A percentile compares a stretch with the other conserved stretches of the same genome.
Conservation (phyloP, 225 moss, liverwort and hornwort genomes). For the Marchantia paleacea region DNA sequence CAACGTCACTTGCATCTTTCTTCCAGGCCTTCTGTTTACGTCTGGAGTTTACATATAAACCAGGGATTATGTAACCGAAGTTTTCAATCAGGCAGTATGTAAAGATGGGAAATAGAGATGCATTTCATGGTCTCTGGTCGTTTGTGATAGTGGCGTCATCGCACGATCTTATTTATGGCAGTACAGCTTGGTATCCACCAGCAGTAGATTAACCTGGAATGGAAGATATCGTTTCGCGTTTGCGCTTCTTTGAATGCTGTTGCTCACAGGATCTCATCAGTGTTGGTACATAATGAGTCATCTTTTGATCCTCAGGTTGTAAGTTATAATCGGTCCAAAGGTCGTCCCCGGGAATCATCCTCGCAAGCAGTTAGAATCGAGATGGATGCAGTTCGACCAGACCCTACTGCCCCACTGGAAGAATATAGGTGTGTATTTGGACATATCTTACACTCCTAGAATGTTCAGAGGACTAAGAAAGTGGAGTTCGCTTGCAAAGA, state of each 20-base stretch:
- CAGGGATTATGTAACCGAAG: background rate
- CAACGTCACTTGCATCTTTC: background rate
- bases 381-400: constrained; percentile 96
- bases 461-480: background rate
- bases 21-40: background rate
- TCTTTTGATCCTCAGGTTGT: constrained; percentile 50
- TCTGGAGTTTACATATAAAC: background rate
- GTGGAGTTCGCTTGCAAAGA: background rate
- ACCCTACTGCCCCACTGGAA: constrained; percentile 77
- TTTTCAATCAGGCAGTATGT: background rate
- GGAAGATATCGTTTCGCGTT: background rate
- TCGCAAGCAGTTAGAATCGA: constrained; percentile 90
- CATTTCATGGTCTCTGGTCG: background rate
- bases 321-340: constrained; percentile 80
- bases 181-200: too few species aligned
- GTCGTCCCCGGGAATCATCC: constrained; percentile 89
- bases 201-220: background rate
- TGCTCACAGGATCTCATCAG: background rate
- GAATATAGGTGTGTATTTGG: constrained; percentile 68
- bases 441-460: background rate
- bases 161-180: background rate
- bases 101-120: background rate
- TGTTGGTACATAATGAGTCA: too few species aligned
- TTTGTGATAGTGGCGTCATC: background rate
- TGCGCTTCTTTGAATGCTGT: background rate